phyloP scores from a whole-genome alignment of 768 basidiomycete genomes.

The Xerocomus brunneocitrinus region DNA sequence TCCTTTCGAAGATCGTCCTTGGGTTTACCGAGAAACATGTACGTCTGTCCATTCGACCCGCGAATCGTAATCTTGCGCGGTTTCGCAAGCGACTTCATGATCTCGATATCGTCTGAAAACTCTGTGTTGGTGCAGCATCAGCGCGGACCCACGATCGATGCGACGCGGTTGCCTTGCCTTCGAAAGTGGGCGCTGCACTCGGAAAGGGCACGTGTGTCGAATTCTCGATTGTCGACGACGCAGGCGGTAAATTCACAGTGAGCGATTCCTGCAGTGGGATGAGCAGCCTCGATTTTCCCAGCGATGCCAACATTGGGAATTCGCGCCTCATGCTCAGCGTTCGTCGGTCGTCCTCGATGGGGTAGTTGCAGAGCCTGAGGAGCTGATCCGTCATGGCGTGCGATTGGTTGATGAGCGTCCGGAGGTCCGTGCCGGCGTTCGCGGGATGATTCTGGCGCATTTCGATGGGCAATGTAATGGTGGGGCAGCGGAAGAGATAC shows the following conservation, averaged over 20 bases:
- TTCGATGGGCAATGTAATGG: not conserved
- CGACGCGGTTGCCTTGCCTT: conserved; percentile 36
- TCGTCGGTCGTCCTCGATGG: conserved; percentile 37
- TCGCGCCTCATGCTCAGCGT: conserved; percentile 44
- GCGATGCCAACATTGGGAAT: conserved; percentile 48
- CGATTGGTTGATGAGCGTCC: conserved; percentile 50
- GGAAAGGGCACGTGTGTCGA: conserved; percentile 81
- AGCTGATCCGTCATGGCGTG: conserved; percentile 65
- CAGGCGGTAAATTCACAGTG: conserved; percentile 81
- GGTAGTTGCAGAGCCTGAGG: conserved; percentile 59
- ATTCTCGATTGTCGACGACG: conserved; percentile 43
- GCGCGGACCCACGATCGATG: not conserved
- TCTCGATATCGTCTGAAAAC: conserved; percentile 76
- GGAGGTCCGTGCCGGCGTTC: conserved; percentile 39
- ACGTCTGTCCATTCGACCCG: conserved; percentile 77
- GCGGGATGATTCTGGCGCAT: conserved; percentile 41
- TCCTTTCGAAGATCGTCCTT: conserved; percentile 98
- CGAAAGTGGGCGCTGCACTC: conserved; percentile 65
- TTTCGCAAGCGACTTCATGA: conserved; percentile 89
- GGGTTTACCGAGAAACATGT: conserved; percentile 94
- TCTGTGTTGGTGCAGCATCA: conserved; percentile 38
- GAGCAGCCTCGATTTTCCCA: conserved; percentile 67
- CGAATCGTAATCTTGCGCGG: conserved; percentile 86
- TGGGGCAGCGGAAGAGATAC: conserved; percentile 5
- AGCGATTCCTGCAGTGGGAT: conserved; percentile 92